Percentiles rank a stretch among this genome's conserved stretches.
Evolutionary conservation across 2,329 filamentous ascomycete species (phyloP).

Genomic region (Pseudogymnoascus sp.): DNA sequence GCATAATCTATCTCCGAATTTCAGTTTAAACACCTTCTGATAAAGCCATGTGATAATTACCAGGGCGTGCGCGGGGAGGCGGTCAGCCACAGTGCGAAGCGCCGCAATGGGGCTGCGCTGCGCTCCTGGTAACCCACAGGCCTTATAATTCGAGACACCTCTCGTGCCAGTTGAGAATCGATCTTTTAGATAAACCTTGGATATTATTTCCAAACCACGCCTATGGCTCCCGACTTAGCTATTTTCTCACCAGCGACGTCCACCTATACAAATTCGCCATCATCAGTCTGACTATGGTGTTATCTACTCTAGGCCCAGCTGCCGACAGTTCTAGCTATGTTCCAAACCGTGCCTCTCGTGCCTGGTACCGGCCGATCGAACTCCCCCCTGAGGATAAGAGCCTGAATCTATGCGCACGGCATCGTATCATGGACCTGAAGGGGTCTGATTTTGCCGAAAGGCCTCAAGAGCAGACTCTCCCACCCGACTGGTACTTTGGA

Average conservation of each 20-base stretch:
- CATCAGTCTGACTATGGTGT: too few relatives aligned
- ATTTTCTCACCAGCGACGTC: neutral
- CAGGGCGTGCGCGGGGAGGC: neutral
- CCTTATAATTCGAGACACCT: neutral
- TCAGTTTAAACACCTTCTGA: too few relatives aligned
- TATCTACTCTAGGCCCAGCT: too few relatives aligned
- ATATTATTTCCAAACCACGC: neutral
- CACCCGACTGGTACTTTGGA: neutral
- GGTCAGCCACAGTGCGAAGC: neutral
- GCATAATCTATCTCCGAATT: too few relatives aligned
- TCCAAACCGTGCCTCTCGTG: neutral
- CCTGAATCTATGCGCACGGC: neutral
- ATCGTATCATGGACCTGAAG: neutral
- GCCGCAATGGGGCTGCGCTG: neutral
- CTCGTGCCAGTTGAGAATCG: neutral
- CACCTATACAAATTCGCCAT: neutral
- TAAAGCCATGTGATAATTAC: neutral
- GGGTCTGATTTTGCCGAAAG: neutral
- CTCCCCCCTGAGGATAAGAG: neutral
- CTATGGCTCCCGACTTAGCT: neutral
- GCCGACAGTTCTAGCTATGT: too few relatives aligned
- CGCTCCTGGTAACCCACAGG: neutral
- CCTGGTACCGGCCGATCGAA: neutral
- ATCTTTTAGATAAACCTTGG: neutral
- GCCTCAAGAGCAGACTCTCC: neutral